Evolutionary conservation across 2,329 filamentous ascomycete species (phyloP).

Genomic region (Penicillium sp.): DNA sequence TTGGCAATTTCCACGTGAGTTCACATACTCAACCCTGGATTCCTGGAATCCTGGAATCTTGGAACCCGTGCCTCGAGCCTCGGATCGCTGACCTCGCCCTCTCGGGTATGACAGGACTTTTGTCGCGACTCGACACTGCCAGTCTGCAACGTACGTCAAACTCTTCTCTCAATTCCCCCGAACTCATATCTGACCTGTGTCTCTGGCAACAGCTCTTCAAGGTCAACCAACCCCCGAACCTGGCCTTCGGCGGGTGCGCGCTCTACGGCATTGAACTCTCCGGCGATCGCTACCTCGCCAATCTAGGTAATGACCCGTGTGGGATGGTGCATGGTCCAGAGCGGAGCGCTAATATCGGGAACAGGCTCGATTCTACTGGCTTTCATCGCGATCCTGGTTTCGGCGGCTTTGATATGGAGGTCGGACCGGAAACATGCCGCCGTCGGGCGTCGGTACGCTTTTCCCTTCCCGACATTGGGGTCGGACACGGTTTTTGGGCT

Average conservation of each 20-base stretch:
- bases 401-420: constrained; percentile 67
- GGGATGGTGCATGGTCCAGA: background rate
- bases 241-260: constrained; percentile 67
- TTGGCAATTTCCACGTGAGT: constrained; percentile 59
- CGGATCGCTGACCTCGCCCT: constrained; percentile 17
- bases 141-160: constrained; percentile 72
- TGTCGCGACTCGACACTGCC: constrained; percentile 81
- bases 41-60: constrained; percentile 4
- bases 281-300: constrained; percentile 66
- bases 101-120: constrained; percentile 60
- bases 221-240: constrained; percentile 58
- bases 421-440: constrained; percentile 91
- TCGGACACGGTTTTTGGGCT: background rate
- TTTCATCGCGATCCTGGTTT: constrained; percentile 69
- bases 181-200: background rate
- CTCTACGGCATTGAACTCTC: constrained; percentile 73
- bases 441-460: constrained; percentile 77
- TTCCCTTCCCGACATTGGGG: background rate
- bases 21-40: constrained; percentile 7
- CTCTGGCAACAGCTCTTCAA: constrained; percentile 58
- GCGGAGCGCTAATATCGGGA: background rate
- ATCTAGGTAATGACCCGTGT: constrained; percentile 62
- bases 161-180: background rate
- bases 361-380: constrained; percentile 83
- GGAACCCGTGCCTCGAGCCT: constrained; percentile 5